Base-by-base conservation (phyloP, 108 stramenopile species). In the Nannochloropsis salina region DNA sequence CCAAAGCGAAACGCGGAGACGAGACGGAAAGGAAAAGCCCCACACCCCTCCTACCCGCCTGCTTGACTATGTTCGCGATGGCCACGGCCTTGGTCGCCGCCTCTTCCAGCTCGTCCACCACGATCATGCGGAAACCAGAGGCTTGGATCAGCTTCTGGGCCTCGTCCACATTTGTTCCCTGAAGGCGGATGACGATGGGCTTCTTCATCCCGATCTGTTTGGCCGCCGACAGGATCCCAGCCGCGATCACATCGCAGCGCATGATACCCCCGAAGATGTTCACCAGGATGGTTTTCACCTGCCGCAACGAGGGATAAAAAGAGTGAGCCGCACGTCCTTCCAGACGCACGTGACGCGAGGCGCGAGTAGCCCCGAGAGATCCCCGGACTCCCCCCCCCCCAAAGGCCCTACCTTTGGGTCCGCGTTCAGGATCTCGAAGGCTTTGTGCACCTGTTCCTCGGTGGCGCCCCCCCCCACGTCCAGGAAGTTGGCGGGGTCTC, bases 211-310 rank as follows among this genome's bases (percentile, higher is more conserved):
- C 95, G 86, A 96, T 89, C 44, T 93, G 86, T 85, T 94, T 93
- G 85, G 93, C 93, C 10, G 95, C 95, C 83, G 93, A 92, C 80
- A 98, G 91, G 83, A 98, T 96, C 42, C 97, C 96, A 40, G 85
- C 85, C 43, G 96, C 96, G 89, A 98, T 96, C 31, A 98, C 93
- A 86, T 96, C 96, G 85, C 96, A 96, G 82, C 94, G 93, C 97
- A 98, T 96, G 90, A 98, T 96, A 42, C 97, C 97, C 61, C 97
- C 97, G 89, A 98, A 98, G 88, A 98, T 98, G 89, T 98, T 98
- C 82, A 98, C 95, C 82, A 98, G 86, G 44, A 98, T 94, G 31
- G 95, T 94, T 84, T 94, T 88, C 86, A 96, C 96, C 86, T 88
- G 15, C 9, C 12, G 20, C 20, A 51, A 41, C 4, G 41, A 21